Base-by-base conservation (phyloP, 2,329 filamentous ascomycete genomes). In the Claviceps pazoutovae region DNA sequence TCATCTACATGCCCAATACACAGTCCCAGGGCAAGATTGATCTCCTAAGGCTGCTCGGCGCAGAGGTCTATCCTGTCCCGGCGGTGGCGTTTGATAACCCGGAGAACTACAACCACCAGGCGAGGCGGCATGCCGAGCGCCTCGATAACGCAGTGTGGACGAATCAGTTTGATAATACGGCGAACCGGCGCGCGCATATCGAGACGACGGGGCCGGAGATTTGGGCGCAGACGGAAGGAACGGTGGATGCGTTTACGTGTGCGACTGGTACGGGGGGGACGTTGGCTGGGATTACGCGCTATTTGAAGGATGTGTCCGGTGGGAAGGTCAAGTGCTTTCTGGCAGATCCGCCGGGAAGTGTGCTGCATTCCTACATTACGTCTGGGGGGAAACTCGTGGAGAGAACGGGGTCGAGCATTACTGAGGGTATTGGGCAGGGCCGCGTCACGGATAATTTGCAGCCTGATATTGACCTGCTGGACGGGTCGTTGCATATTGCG, bases 1-100 rank as follows among this genome's bases (percentile, higher is more conserved):
- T 97, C 64, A 98, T 98, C 66, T 98, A 97, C 80, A 97, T 98
- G 93, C 93, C 93, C 61, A 86, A 98, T 75, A 97, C 91, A 48
- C 93, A 97, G 72, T 95, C 90, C 19, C 91, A 95, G 71, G 93
- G 90, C 66, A 98, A 98, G 75, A 87, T 98, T 65, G 93, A 97
- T 68, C 78, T 98, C 50, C 74, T 98, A 57, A 79, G 91, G 8
- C 75, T 97, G 38, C 79, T 98, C 9, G 93, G 93, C 57, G 93
- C 93, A 26, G 90, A 97, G 69, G 93, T 98, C 37, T 86, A 95
- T 71, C 90, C 93, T 17, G 93, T 98, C 0, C 93, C 93, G 16
- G 93, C 91, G 7, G 93, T 97, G 16, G 84, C 93, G 3, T 97
- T 95, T 63, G 90, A 97, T 56, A 88, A 97, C 72, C 88, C 89